Evolutionary conservation across 192 early-diverging fungal species (phyloP).

Genomic region (Backusella tarrabulga): DNA sequence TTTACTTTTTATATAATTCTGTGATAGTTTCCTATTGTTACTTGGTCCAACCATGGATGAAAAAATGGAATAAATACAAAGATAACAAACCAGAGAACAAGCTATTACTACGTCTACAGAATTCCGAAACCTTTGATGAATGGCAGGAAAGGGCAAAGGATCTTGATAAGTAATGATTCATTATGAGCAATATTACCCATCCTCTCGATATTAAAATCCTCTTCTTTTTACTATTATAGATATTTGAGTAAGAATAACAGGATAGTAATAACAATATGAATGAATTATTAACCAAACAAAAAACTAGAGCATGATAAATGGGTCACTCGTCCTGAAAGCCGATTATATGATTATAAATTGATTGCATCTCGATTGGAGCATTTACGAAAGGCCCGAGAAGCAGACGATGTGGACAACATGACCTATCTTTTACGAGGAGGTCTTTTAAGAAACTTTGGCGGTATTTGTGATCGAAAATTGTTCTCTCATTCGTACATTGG

Average conservation of each 20-base stretch:
- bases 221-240: background rate
- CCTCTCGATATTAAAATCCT: too few relatives aligned
- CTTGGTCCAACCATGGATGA: constrained; percentile 19
- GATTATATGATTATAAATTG: constrained; percentile 63
- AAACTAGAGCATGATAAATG: constrained; percentile 52
- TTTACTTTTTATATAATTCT: background rate
- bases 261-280: background rate
- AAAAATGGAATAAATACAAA: constrained; percentile 18
- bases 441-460: constrained; percentile 72
- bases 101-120: constrained; percentile 41
- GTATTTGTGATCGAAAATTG: constrained; percentile 61
- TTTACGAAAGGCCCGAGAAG: constrained; percentile 43
- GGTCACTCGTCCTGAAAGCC: constrained; percentile 52
- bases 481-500: constrained; percentile 59
- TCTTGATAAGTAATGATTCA: constrained; percentile 41
- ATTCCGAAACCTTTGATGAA: constrained; percentile 50
- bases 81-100: constrained; percentile 41
- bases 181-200: too few relatives aligned
- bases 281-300: background rate
- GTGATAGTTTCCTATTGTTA: constrained; percentile 8
- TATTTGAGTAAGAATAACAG: constrained; percentile 12
- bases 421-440: constrained; percentile 60
- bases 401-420: constrained; percentile 53
- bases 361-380: constrained; percentile 54
- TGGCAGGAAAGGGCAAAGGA: constrained; percentile 50